Conservation (phyloP, 129 eudicot genomes). For the Helianthus tuberosus region DNA sequence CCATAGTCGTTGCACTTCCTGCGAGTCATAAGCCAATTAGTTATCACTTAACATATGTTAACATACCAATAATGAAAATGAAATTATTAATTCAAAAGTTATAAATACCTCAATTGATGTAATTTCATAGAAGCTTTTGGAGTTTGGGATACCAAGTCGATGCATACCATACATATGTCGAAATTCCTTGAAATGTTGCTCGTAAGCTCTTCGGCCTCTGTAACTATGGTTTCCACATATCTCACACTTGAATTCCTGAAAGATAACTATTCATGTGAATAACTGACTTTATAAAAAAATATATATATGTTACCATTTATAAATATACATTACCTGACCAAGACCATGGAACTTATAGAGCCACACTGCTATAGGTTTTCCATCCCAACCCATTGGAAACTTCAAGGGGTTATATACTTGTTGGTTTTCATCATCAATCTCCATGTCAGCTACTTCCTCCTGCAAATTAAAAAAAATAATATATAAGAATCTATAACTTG, state of each 20-base stretch:
- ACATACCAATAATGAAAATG: too few relatives aligned
- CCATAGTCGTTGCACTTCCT: constrained; percentile 88
- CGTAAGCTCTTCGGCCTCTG: constrained; percentile 96
- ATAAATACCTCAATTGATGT: constrained; percentile 57
- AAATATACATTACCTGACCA: constrained; percentile 24
- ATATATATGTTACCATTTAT: neutral
- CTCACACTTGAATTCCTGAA: constrained; percentile 96
- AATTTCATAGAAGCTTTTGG: constrained; percentile 91
- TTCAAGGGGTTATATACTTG: constrained; percentile 90
- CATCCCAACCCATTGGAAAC: constrained; percentile 99
- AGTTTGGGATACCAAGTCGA: constrained; percentile 95
- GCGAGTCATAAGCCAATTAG: too few relatives aligned
- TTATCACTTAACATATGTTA: too few relatives aligned
- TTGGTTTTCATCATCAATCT: constrained; percentile 94
- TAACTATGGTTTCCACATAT: constrained; percentile 96
- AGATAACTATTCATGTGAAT: constrained; percentile 1
- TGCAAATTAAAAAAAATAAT: constrained; percentile 27
- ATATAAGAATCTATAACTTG: neutral
- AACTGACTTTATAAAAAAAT: neutral
- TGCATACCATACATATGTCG: constrained; percentile 99
- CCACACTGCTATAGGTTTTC: constrained; percentile 98
- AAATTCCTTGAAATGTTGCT: constrained; percentile 96
- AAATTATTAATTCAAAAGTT: too few relatives aligned
- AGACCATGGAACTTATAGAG: constrained; percentile 91
- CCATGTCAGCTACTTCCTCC: constrained; percentile 91